Evolutionary conservation across 2,329 filamentous ascomycete genomes (phyloP).

Genomic region (Fonsecaea pedrosoi): DNA sequence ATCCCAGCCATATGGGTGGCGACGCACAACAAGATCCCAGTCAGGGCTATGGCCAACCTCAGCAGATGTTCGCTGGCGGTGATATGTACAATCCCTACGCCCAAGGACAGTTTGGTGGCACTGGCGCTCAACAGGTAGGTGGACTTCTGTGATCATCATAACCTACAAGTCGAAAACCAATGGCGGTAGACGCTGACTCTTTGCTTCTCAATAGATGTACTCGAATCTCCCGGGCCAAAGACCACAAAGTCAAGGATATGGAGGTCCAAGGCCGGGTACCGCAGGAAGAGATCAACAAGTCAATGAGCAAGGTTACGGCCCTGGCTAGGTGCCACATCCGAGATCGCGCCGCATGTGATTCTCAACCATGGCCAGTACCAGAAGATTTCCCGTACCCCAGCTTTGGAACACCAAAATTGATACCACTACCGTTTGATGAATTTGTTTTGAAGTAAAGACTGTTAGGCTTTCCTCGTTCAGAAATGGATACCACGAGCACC

Average conservation of each 20-base stretch:
- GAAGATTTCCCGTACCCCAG: neutral
- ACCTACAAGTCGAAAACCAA: constrained; percentile 5
- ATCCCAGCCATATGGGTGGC: constrained; percentile 70
- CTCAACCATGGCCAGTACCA: neutral
- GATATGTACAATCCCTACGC: constrained; percentile 79
- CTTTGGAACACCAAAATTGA: constrained; percentile 4
- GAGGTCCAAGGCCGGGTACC: constrained; percentile 36
- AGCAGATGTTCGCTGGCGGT: constrained; percentile 75
- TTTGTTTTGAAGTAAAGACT: neutral
- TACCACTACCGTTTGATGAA: constrained; percentile 12
- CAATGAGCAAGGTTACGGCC: constrained; percentile 39
- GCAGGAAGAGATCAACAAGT: constrained; percentile 36
- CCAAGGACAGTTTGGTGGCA: constrained; percentile 65
- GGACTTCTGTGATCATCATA: constrained; percentile 12
- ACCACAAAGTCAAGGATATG: constrained; percentile 40
- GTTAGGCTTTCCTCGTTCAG: neutral
- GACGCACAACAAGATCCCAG: constrained; percentile 68
- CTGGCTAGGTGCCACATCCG: constrained; percentile 29
- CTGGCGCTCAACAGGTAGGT: constrained; percentile 73
- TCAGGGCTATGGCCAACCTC: constrained; percentile 75
- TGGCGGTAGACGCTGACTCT: constrained; percentile 1
- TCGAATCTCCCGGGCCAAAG: constrained; percentile 35
- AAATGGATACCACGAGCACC: neutral
- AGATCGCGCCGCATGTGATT: neutral
- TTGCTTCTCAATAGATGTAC: constrained; percentile 36